Percentiles rank a stretch among this genome's conserved stretches.
Conservation (phyloP, 148 eudicot species). For the Talinum fruticosum region DNA sequence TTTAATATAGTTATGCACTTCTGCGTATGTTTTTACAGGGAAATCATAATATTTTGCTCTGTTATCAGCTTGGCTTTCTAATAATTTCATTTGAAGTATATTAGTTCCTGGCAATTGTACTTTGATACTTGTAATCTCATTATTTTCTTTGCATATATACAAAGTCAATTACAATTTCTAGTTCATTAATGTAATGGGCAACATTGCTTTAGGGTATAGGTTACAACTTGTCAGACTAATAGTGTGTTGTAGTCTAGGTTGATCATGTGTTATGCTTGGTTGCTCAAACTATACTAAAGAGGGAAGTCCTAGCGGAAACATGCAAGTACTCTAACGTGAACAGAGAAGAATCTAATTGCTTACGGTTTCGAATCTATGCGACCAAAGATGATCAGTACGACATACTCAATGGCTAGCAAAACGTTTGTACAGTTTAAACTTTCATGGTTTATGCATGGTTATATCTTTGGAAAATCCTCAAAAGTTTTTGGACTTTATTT, state of each 20-base stretch:
- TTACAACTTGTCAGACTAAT: background rate
- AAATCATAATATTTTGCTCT: no score
- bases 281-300: background rate
- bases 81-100: no score
- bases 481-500: no score
- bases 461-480: no score
- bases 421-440: no score
- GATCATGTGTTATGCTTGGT: no score
- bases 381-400: no score
- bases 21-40: no score
- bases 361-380: background rate
- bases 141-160: background rate
- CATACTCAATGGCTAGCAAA: background rate
- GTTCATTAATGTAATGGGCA: background rate
- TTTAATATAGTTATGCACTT: background rate
- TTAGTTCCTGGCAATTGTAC: background rate
- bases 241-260: background rate
- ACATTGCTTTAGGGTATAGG: background rate
- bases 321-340: background rate
- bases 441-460: no score
- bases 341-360: background rate
- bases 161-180: background rate
- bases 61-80: no score
- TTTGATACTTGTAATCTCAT: background rate
- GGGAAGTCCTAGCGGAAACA: background rate